phyloP scores from a whole-genome alignment of 179 eudicot genomes.

The Beta corolliflora region DNA sequence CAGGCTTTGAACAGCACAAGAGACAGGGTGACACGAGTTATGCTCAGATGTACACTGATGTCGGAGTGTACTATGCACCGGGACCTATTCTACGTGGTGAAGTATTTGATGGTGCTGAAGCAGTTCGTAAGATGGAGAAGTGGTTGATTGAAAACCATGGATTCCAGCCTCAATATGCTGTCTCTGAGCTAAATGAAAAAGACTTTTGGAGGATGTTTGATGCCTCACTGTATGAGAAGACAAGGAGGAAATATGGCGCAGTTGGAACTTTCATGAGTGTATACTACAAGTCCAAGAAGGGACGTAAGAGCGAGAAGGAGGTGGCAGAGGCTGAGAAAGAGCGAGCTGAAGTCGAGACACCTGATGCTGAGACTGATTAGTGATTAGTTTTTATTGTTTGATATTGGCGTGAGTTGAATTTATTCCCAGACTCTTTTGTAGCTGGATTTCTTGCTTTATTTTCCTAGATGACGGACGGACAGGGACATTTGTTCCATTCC shows the following conservation, averaged over 20 bases:
- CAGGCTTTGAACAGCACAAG: constrained; percentile 71
- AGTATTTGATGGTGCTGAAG: constrained; percentile 79
- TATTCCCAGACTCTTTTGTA: neutral
- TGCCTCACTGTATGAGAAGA: constrained; percentile 70
- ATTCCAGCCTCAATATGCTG: constrained; percentile 88
- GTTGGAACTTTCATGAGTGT: constrained; percentile 97
- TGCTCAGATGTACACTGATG: constrained; percentile 94
- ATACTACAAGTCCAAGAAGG: constrained; percentile 94
- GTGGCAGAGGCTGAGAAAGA: constrained; percentile 92
- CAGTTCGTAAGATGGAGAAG: constrained; percentile 65
- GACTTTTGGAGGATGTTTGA: constrained; percentile 96
- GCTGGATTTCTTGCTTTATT: constrained; percentile 2
- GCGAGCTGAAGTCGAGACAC: constrained; percentile 64
- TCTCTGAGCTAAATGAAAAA: constrained; percentile 82
- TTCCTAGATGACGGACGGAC: neutral
- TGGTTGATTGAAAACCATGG: constrained; percentile 92
- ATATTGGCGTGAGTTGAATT: neutral
- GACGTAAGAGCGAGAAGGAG: constrained; percentile 92
- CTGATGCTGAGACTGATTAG: constrained; percentile 55
- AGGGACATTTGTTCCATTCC: constrained; percentile 6
- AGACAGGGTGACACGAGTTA: constrained; percentile 85
- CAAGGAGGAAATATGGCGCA: constrained; percentile 80
- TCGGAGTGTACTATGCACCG: constrained; percentile 92
- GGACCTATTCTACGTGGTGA: constrained; percentile 91
- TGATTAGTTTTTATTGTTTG: neutral